Evolutionary conservation across 2,329 filamentous ascomycete species (phyloP).

Genomic region (Metarhizium robertsii): DNA sequence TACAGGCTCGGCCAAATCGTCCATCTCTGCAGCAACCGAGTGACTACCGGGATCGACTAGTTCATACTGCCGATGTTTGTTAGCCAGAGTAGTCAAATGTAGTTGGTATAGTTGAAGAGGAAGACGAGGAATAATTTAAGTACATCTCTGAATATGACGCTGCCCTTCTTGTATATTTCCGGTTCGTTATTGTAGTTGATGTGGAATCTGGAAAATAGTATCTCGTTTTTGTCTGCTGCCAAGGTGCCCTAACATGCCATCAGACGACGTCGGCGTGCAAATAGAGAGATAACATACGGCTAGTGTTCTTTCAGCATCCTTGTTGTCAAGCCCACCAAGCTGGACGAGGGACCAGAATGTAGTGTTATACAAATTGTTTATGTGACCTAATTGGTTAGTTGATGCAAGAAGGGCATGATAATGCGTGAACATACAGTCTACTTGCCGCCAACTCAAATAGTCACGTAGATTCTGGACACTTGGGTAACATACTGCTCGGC

Average conservation of each 20-base stretch:
- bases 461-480: conserved; percentile 74
- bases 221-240: conserved; percentile 88
- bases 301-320: conserved; percentile 72
- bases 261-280: not conserved
- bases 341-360: conserved; percentile 88
- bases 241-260: conserved; percentile 58
- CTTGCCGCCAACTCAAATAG: conserved; percentile 96
- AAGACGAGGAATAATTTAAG: not conserved
- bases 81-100: not conserved
- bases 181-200: conserved; percentile 98
- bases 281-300: conserved; percentile 40
- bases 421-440: conserved; percentile 60
- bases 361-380: conserved; percentile 98
- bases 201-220: conserved; percentile 76
- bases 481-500: conserved; percentile 83
- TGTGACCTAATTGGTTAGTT: conserved; percentile 57
- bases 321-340: conserved; percentile 62
- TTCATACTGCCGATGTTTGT: conserved; percentile 51
- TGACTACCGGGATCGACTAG: conserved; percentile 50
- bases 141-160: conserved; percentile 76
- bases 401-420: conserved; percentile 15
- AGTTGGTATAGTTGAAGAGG: not conserved
- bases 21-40: conserved; percentile 35
- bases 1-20: conserved; percentile 40
- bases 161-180: conserved; percentile 89